Evolutionary conservation across 371 early-diverging fungal genomes (phyloP), one percentile per base, ranked within the genome.

Genomic region (Chytridiales sp.): DNA sequence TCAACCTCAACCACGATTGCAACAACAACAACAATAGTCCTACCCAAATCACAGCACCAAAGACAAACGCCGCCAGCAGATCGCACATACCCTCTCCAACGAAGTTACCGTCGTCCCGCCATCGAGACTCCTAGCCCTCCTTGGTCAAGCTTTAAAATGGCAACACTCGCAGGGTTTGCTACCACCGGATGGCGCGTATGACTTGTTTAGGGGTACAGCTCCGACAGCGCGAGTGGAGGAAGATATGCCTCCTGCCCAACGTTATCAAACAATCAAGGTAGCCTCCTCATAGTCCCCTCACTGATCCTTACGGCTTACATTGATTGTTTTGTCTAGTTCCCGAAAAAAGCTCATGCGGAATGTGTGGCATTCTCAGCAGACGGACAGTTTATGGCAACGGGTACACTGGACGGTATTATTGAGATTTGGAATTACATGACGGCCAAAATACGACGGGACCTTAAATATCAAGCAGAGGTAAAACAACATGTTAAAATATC

Each of bases 371-470:
- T 95, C 66, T 90, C 93, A 0, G 84, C 88, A 0, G 86, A 89
- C 47, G 93, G 94, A 3, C 86, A 86, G 36, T 86, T 78, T 36
- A 68, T 97, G 9, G 94, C 83, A 3, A 94, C 95, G 11, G 97
- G 97, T 19, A 87, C 89, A 38, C 74, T 81, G 31, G 96, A 95
- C 78, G 97, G 97, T 1, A 89, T 95, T 59, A 88, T 97, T 50
- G 96, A 97, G 70, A 68, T 97, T 15, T 97, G 94, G 94, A 92
- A 94, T 63, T 83, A 84, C 50, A 70, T 85, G 48, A 93, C 93
- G 1, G 95, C 93, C 0, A 95, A 94, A 60, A 73, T 94, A 19
- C 77, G 94, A 22, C 87, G 79, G 53, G 96, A 95, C 68, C 70
- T 97, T 41, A 77, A 80, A 51, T 97, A 94, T 70, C 97, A 97